These are phyloP conservation scores for Solanum sitiens DNA, from an alignment of 257 asterid genomes.

Conservation along the genomic window DNA sequence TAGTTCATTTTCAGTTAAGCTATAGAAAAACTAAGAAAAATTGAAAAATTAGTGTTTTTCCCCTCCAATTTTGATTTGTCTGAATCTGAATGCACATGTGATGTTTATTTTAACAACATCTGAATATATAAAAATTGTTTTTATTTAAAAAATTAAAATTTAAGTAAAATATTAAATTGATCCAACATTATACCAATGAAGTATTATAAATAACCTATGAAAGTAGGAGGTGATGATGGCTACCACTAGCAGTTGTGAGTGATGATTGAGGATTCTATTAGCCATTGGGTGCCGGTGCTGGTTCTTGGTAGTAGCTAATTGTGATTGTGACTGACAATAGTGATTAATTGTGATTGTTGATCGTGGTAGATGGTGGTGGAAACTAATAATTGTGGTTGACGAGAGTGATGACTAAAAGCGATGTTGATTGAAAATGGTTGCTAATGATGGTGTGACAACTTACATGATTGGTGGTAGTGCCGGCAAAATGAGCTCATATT, in stretches of 20 bases:
- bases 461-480: background rate
- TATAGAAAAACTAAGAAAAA: background rate
- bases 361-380: background rate
- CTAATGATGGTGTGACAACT: background rate
- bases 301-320: background rate
- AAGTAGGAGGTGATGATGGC: background rate
- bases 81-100: background rate
- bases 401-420: background rate
- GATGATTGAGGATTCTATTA: background rate
- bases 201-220: background rate
- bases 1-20: background rate
- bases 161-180: background rate
- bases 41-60: background rate
- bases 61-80: background rate
- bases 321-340: background rate
- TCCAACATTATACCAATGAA: background rate
- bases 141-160: background rate
- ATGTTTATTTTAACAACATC: background rate
- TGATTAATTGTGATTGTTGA: background rate
- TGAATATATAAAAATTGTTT: background rate
- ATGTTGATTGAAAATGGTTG: background rate
- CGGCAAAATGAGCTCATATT: too few species aligned
- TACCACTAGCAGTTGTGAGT: background rate
- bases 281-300: background rate
- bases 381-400: background rate